phyloP scores from a whole-genome alignment of 2,329 filamentous ascomycete species.

The Lachnellula occidentalis region DNA sequence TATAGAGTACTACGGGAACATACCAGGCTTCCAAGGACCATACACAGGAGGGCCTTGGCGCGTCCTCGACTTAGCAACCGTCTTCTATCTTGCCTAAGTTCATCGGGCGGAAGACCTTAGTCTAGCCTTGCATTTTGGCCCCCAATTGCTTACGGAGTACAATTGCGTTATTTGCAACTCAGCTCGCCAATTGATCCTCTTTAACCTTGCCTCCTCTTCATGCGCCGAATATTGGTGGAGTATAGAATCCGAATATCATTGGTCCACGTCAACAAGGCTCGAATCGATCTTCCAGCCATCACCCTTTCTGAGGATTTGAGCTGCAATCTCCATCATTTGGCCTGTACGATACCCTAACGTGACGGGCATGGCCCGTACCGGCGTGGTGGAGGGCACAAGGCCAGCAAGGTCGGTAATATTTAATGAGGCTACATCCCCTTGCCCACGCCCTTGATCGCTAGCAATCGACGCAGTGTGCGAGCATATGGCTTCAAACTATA shows the following conservation, averaged over 20 bases:
- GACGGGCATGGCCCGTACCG: not conserved
- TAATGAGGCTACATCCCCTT: not conserved
- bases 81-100: no score
- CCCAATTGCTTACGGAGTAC: not conserved
- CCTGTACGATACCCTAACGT: not conserved
- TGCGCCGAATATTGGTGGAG: conserved; percentile 3
- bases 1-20: no score
- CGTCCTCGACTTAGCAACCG: no score
- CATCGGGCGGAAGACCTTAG: not conserved
- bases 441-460: not conserved
- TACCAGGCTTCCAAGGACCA: no score
- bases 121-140: not conserved
- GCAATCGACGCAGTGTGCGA: not conserved
- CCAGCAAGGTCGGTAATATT: not conserved
- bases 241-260: not conserved
- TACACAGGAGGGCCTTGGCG: no score
- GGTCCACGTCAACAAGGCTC: not conserved
- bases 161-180: not conserved
- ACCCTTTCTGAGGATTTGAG: conserved; percentile 53
- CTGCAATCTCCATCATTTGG: conserved; percentile 31
- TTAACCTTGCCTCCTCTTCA: not conserved
- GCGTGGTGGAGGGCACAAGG: not conserved
- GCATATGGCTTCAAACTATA: not conserved
- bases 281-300: not conserved
- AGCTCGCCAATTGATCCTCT: conserved; percentile 10